A percentile compares a stretch with the other conserved stretches of the same genome.
phyloP scores from a whole-genome alignment of 352 stramenopile genomes.

The Phytophthora hibernalis region DNA sequence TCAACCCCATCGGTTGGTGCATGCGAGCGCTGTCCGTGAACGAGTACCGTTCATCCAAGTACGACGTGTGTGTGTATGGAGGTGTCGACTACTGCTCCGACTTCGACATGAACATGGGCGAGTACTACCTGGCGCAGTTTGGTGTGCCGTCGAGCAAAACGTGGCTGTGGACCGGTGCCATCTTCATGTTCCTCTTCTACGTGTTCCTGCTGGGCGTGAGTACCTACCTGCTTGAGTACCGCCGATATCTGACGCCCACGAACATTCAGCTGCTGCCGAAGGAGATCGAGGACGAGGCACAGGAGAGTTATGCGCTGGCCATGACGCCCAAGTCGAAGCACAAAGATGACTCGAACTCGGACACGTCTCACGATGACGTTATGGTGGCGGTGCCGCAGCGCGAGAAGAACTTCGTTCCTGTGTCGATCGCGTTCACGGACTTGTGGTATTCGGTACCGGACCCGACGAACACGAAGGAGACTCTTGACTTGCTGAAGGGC shows the following conservation, averaged over 20 bases:
- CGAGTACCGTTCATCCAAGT: constrained; percentile 45
- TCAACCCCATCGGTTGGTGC: constrained; percentile 54
- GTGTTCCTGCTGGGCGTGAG: constrained; percentile 42
- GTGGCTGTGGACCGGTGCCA: constrained; percentile 43
- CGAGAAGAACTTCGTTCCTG: constrained; percentile 32
- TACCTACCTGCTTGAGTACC: constrained; percentile 42
- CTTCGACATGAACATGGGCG: constrained; percentile 38
- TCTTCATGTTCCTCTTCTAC: constrained; percentile 40
- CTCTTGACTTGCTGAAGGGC: constrained; percentile 37
- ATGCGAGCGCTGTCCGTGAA: constrained; percentile 50
- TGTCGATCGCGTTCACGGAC: constrained; percentile 41
- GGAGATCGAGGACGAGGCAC: constrained; percentile 21
- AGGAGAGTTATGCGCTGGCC: constrained; percentile 22
- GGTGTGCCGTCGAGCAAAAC: constrained; percentile 45
- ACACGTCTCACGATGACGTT: constrained; percentile 25
- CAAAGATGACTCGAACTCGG: constrained; percentile 16
- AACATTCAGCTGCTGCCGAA: constrained; percentile 16
- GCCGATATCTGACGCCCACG: constrained; percentile 20
- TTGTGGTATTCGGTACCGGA: constrained; percentile 45
- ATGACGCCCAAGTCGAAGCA: constrained; percentile 18
- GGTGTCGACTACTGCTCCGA: not conserved
- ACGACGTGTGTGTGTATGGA: constrained; percentile 41
- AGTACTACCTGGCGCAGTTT: constrained; percentile 47
- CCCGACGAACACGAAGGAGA: constrained; percentile 42
- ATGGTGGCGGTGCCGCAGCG: constrained; percentile 18